Evolutionary conservation across 345 rosid species (phyloP).

Genomic region (Physaria fendleri): DNA sequence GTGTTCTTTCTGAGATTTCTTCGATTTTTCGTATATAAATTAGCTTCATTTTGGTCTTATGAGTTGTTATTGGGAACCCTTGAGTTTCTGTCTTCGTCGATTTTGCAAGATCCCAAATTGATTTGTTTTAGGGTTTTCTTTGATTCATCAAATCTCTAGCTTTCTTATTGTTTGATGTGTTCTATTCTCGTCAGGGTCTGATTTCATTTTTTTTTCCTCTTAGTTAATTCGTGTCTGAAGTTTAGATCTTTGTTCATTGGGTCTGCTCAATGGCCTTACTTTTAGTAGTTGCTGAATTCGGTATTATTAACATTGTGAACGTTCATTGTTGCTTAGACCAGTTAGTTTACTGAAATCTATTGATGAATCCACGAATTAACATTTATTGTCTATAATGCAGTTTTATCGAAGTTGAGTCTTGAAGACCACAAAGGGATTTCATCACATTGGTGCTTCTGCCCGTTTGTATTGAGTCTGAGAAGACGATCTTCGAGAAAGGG

Average conservation of each 20-base stretch:
- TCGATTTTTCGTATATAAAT: background rate
- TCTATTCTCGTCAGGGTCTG: background rate
- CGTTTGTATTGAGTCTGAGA: conserved; percentile 11
- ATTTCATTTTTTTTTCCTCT: background rate
- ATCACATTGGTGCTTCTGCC: conserved; percentile 8
- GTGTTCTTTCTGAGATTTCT: background rate
- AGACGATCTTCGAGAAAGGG: background rate
- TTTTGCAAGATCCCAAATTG: conserved; percentile 11
- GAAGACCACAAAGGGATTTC: conserved; percentile 1
- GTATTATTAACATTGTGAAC: no score
- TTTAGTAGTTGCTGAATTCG: no score
- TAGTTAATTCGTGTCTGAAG: conserved; percentile 1
- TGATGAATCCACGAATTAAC: background rate
- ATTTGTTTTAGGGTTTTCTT: conserved; percentile 14
- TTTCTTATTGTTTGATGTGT: conserved; percentile 3
- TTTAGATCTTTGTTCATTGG: background rate
- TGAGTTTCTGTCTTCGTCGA: background rate
- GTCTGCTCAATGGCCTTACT: background rate
- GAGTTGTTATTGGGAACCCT: conserved; percentile 1
- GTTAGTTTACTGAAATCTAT: background rate
- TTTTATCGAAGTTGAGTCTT: conserved; percentile 2
- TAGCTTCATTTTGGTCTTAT: background rate
- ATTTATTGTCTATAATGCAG: background rate
- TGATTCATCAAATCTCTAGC: conserved; percentile 4
- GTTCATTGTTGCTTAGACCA: background rate